Evolutionary conservation across 768 basidiomycete species (phyloP), one percentile per base, ranked within the genome.

Genomic region (Mycena epipterygia): DNA sequence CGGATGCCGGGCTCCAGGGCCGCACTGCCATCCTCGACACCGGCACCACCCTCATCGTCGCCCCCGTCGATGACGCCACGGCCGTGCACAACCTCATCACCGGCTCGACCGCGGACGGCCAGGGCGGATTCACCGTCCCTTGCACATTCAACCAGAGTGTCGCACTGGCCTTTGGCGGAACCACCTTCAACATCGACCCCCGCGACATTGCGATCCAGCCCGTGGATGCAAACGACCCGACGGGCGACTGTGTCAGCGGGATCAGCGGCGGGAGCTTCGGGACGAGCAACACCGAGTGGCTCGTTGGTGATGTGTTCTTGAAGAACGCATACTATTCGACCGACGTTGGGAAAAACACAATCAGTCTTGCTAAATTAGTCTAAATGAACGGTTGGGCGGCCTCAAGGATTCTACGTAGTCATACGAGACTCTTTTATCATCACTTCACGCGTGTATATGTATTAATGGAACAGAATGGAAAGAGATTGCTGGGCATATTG

Each of bases 1-100:
- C 80, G 37, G 83, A 86, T 74, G 76, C 83, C 46, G 86, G 87
- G 7, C 81, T 93, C 48, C 69, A 75, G 19, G 86, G 87, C 59
- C 93, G 93, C 75, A 93, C 92, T 23, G 90, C 93, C 56, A 93
- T 96, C 74, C 82, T 91, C 64, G 90, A 91, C 79, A 90, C 86
- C 67, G 90, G 88, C 59, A 88, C 88, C 71, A 88, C 88, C 39
- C 82, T 89, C 73, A 83, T 86, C 67, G 78, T 90, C 46, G 85
- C 85, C 12, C 85, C 88, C 52, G 57, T 76, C 2, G 59, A 58
- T 9, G 84, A 83, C 32, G 87, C 84, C n/a, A 57, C 49, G 2
- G 80, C 84, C 25, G 75, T 88, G 53, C 86, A 87, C 75, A 21
- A 77, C n/a, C 71, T 76, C 64, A 88, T 89, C 67, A 73, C 75